Percentiles rank a stretch among this genome's conserved stretches.
Evolutionary conservation across 2,329 filamentous ascomycete genomes (phyloP).

Genomic region (Botrytis sinoallii): DNA sequence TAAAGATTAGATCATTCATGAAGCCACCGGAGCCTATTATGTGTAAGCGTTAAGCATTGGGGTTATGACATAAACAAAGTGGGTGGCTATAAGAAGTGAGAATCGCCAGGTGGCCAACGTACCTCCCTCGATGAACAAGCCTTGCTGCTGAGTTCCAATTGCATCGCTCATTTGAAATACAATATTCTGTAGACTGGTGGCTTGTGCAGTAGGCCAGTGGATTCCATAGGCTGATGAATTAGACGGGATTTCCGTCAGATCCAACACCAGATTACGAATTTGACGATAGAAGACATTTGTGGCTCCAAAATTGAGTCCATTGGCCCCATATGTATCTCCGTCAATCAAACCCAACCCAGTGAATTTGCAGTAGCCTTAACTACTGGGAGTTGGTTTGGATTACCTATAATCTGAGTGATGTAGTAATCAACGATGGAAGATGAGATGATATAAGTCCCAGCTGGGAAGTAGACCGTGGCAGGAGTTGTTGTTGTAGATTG

Average conservation of each 20-base stretch:
- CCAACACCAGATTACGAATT: constrained; percentile 63
- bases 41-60: constrained; percentile 25
- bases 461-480: constrained; percentile 32
- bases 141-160: constrained; percentile 49
- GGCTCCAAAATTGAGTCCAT: constrained; percentile 71
- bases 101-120: constrained; percentile 1
- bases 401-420: constrained; percentile 33
- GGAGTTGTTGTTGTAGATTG: constrained; percentile 49
- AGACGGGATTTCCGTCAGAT: constrained; percentile 42
- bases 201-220: constrained; percentile 54
- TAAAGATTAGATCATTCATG: constrained; percentile 57
- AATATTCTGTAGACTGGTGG: constrained; percentile 60
- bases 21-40: constrained; percentile 52
- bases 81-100: background rate
- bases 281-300: constrained; percentile 67
- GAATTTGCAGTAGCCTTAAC: constrained; percentile 67
- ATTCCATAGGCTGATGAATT: constrained; percentile 41
- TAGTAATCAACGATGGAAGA: constrained; percentile 30
- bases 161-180: constrained; percentile 54
- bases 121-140: constrained; percentile 57
- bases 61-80: background rate
- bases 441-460: constrained; percentile 34
- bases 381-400: constrained; percentile 53
- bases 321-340: constrained; percentile 71
- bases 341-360: constrained; percentile 76